Evolutionary conservation across 371 early-diverging fungal species (phyloP).

Genomic region (Apophysomyces ossiformis): DNA sequence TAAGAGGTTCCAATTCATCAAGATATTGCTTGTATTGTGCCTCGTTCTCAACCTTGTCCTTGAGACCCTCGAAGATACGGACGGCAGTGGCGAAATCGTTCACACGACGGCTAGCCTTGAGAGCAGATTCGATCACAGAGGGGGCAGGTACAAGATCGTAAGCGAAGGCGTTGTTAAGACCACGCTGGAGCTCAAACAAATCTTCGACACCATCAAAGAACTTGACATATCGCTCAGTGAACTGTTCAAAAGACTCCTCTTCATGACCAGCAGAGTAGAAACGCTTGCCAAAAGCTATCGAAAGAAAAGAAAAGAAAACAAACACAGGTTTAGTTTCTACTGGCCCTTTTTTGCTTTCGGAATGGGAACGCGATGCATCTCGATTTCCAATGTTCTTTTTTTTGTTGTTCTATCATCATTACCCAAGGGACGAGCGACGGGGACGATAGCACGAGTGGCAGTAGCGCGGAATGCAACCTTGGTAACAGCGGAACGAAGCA

Average conservation of each 20-base stretch:
- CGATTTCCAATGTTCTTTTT: too few relatives aligned
- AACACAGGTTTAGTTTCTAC: too few relatives aligned
- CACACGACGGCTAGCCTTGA: slow-evolving; percentile 90
- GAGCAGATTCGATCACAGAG: slow-evolving; percentile 85
- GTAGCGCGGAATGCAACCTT: slow-evolving; percentile 44
- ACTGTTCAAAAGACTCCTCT: slow-evolving; percentile 82
- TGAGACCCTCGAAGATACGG: slow-evolving; percentile 91
- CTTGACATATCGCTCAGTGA: slow-evolving; percentile 80
- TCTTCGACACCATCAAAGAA: slow-evolving; percentile 93
- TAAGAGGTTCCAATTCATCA: slow-evolving; percentile 82
- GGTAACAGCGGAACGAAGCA: slow-evolving; percentile 58
- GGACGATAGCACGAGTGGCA: slow-evolving; percentile 37
- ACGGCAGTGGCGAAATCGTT: slow-evolving; percentile 93
- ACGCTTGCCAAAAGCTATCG: slow-evolving; percentile 49
- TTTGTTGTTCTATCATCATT: slow-evolving; percentile 24
- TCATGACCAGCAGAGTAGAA: slow-evolving; percentile 72
- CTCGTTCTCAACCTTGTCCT: slow-evolving; percentile 86
- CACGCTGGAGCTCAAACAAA: slow-evolving; percentile 95
- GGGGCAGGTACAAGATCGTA: slow-evolving; percentile 94
- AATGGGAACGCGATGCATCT: neutral
- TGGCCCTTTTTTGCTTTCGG: neutral
- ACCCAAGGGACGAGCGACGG: slow-evolving; percentile 35
- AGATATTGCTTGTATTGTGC: slow-evolving; percentile 89
- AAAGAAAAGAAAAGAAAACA: neutral
- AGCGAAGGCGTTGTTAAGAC: slow-evolving; percentile 95